These are phyloP conservation scores for Fusarium acutatum DNA, from an alignment of 2,329 filamentous ascomycete species.

Conservation along the genomic window DNA sequence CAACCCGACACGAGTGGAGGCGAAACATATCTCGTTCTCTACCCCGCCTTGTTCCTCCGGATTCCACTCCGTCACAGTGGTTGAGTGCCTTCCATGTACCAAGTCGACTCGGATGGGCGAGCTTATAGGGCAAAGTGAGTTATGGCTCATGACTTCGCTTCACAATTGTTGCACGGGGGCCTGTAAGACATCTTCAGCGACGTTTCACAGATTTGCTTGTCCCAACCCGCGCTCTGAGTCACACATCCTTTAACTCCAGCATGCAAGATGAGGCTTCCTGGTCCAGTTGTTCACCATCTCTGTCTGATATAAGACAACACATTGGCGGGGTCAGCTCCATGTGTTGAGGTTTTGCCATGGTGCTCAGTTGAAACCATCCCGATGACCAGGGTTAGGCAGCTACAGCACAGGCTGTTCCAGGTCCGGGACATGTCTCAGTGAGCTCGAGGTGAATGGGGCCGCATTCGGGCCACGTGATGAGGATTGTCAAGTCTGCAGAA, in stretches of 20 bases:
- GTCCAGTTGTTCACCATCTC: neutral
- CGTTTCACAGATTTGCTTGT: conserved; percentile 25
- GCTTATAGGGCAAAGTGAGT: conserved; percentile 9
- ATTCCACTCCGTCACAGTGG: neutral
- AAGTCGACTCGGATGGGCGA: conserved; percentile 5
- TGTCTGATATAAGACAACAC: neutral
- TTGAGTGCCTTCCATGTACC: neutral
- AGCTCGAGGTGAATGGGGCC: neutral
- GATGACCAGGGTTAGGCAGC: conserved; percentile 12
- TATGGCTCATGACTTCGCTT: conserved; percentile 40
- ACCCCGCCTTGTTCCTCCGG: conserved; percentile 23
- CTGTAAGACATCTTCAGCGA: conserved; percentile 34
- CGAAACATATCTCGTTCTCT: conserved; percentile 18
- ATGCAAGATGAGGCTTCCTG: conserved; percentile 9
- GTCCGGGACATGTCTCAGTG: conserved; percentile 25
- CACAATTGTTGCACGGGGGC: conserved; percentile 30
- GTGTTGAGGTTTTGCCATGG: conserved; percentile 7
- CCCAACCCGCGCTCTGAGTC: conserved; percentile 16
- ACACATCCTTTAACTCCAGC: conserved; percentile 3
- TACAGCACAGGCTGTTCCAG: conserved; percentile 14
- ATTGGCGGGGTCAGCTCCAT: conserved; percentile 3
- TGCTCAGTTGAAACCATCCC: conserved; percentile 24
- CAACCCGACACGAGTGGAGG: conserved; percentile 29
- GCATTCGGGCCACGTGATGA: neutral
- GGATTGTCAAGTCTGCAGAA: conserved; percentile 1